A percentile compares a stretch with the other conserved stretches of the same genome.
Evolutionary conservation across 768 basidiomycete species (phyloP).

Genomic region (Phlebiopsis flavidoalba): DNA sequence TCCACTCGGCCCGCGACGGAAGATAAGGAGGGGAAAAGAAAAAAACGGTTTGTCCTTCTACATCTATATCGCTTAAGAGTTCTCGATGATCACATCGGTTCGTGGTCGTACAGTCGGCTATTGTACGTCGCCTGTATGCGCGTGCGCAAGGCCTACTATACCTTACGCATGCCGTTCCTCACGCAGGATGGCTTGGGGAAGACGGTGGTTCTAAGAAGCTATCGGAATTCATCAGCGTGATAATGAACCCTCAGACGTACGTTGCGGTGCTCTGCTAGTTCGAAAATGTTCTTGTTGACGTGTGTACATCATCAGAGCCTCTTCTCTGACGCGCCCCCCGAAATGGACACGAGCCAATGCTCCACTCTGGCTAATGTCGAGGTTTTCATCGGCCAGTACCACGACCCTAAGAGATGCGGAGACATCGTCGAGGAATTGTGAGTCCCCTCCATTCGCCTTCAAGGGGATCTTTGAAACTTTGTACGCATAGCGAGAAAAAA

Average conservation of each 20-base stretch:
- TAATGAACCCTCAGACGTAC: slow-evolving; percentile 14
- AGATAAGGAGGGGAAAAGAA: slow-evolving; percentile 78
- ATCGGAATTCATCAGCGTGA: slow-evolving; percentile 51
- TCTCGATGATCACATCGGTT: not conserved
- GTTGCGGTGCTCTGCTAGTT: not conserved
- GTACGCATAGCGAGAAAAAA: no score
- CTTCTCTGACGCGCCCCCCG: slow-evolving; percentile 41
- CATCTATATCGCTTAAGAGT: not conserved
- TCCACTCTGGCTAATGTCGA: slow-evolving; percentile 48
- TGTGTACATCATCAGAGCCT: slow-evolving; percentile 22
- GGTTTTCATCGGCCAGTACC: slow-evolving; percentile 43
- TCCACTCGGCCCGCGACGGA: slow-evolving; percentile 73
- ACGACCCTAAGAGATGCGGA: slow-evolving; percentile 35
- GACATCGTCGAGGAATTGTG: slow-evolving; percentile 32
- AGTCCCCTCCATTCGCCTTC: no score
- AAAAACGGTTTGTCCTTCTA: slow-evolving; percentile 49
- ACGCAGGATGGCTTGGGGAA: slow-evolving; percentile 55
- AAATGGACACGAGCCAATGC: slow-evolving; percentile 39
- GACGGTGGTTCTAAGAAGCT: slow-evolving; percentile 41
- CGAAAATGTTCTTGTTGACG: not conserved
- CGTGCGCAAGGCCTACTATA: slow-evolving; percentile 73
- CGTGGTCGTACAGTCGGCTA: slow-evolving; percentile 49
- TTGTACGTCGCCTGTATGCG: slow-evolving; percentile 88
- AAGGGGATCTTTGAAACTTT: no score
- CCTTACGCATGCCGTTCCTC: slow-evolving; percentile 42